Evolutionary conservation across 768 basidiomycete genomes (phyloP).

Genomic region (Tricholoma terreum): DNA sequence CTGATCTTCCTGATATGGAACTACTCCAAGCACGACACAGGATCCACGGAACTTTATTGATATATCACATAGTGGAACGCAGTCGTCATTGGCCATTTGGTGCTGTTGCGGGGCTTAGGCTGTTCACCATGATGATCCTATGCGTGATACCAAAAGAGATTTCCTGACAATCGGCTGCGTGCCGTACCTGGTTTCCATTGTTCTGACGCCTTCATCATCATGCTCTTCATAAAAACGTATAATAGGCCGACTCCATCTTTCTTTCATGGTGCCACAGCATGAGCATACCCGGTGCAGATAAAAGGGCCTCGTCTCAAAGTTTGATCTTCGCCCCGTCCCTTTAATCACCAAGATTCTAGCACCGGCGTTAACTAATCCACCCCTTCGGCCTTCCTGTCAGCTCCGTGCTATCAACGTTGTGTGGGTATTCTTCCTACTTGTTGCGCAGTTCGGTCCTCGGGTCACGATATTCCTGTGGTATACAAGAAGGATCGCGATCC

Average conservation of each 20-base stretch:
- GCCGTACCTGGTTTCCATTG: constrained; percentile 37
- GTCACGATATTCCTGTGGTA: constrained; percentile 19
- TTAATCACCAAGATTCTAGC: constrained; percentile 12
- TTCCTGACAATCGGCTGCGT: constrained; percentile 15
- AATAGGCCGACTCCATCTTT: constrained; percentile 6
- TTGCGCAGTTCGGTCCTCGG: constrained; percentile 5
- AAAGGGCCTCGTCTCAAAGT: constrained; percentile 15
- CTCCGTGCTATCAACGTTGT: not conserved
- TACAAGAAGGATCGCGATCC: constrained; percentile 14
- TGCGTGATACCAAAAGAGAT: constrained; percentile 1
- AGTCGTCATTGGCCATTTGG: constrained; percentile 8
- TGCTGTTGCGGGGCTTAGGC: constrained; percentile 8
- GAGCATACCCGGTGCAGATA: constrained; percentile 27
- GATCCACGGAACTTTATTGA: constrained; percentile 9
- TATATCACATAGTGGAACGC: constrained; percentile 8
- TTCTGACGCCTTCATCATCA: constrained; percentile 25
- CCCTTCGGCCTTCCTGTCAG: not conserved
- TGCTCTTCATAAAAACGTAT: constrained; percentile 17
- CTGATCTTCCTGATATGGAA: constrained; percentile 20
- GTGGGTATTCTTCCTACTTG: constrained; percentile 1
- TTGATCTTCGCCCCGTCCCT: constrained; percentile 14
- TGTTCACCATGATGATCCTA: constrained; percentile 4
- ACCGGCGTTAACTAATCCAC: not conserved
- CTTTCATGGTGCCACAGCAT: constrained; percentile 22
- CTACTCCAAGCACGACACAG: constrained; percentile 13